phyloP scores from a whole-genome alignment of 2,329 filamentous ascomycete species.

The Xylariaceae sp. region DNA sequence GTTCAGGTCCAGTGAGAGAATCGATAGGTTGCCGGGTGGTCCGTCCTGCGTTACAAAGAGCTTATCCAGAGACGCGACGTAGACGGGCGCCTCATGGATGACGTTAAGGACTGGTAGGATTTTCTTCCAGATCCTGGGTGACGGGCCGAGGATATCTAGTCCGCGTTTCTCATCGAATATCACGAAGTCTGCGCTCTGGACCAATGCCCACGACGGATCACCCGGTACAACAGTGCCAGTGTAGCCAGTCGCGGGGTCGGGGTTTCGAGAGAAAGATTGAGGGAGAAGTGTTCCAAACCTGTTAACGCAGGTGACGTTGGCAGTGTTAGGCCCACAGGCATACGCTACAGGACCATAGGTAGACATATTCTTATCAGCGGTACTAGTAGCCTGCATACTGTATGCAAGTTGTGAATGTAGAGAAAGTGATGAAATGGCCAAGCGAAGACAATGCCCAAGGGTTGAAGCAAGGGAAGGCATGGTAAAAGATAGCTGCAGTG shows the following conservation, averaged over 20 bases:
- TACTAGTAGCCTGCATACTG: too few species aligned
- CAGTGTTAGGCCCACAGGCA: conserved; percentile 5
- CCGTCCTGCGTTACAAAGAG: conserved; percentile 7
- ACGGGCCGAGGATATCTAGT: conserved; percentile 1
- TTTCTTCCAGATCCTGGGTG: conserved; percentile 2
- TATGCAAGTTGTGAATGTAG: too few species aligned
- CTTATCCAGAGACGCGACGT: conserved; percentile 4
- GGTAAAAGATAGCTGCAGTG: too few species aligned
- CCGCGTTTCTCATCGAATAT: conserved; percentile 4
- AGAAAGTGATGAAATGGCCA: too few species aligned
- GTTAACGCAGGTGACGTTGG: conserved; percentile 7
- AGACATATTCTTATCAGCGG: too few species aligned
- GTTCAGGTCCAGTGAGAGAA: conserved; percentile 5
- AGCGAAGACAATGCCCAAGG: too few species aligned
- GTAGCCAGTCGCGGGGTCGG: conserved; percentile 1
- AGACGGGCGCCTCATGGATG: conserved; percentile 8
- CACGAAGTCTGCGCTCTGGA: conserved; percentile 7
- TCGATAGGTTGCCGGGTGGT: conserved; percentile 6
- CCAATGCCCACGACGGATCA: conserved; percentile 4
- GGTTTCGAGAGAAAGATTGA: conserved; percentile 3
- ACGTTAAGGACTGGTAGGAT: conserved; percentile 7
- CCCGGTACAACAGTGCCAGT: conserved; percentile 2
- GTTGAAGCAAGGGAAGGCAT: too few species aligned
- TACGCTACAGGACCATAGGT: too few species aligned
- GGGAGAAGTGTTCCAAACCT: conserved; percentile 2